Evolutionary conservation across 2,329 filamentous ascomycete genomes (phyloP).

Genomic region (Blumeria hordei): DNA sequence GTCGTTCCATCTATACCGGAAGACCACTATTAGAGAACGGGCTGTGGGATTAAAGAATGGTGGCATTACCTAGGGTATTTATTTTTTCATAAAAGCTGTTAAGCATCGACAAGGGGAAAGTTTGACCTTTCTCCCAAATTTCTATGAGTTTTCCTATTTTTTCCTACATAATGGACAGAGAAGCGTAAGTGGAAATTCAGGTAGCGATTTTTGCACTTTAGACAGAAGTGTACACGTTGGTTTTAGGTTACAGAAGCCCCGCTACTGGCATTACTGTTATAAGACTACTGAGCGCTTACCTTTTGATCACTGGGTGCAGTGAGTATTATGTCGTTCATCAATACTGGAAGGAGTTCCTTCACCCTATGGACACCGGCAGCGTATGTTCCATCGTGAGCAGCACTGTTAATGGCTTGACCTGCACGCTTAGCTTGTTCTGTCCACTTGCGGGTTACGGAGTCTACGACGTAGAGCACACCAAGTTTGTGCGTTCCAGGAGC

Average conservation of each 20-base stretch:
- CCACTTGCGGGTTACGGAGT: constrained; percentile 98
- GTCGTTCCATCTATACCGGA: constrained; percentile 22
- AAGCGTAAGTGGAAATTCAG: constrained; percentile 23
- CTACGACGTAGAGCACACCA: constrained; percentile 98
- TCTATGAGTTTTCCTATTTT: constrained; percentile 90
- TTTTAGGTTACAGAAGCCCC: constrained; percentile 10
- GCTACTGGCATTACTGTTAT: constrained; percentile 6
- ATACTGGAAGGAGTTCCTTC: constrained; percentile 72
- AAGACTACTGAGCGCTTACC: constrained; percentile 26
- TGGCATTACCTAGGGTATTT: constrained; percentile 41
- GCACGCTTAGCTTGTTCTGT: constrained; percentile 79
- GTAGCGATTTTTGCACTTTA: constrained; percentile 2
- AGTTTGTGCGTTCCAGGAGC: constrained; percentile 87
- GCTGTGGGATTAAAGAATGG: constrained; percentile 4
- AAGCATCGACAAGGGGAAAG: constrained; percentile 64
- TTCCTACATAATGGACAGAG: constrained; percentile 38
- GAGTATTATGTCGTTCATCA: constrained; percentile 90
- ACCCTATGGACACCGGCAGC: constrained; percentile 90
- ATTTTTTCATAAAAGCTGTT: constrained; percentile 62
- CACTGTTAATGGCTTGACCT: constrained; percentile 57
- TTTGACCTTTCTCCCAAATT: constrained; percentile 92
- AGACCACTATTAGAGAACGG: constrained; percentile 17
- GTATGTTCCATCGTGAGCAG: constrained; percentile 75
- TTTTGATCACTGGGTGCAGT: constrained; percentile 84
- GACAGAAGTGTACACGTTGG: constrained; percentile 4